Base-by-base conservation (phyloP, 345 rosid species). In the Iberis pinnata region DNA sequence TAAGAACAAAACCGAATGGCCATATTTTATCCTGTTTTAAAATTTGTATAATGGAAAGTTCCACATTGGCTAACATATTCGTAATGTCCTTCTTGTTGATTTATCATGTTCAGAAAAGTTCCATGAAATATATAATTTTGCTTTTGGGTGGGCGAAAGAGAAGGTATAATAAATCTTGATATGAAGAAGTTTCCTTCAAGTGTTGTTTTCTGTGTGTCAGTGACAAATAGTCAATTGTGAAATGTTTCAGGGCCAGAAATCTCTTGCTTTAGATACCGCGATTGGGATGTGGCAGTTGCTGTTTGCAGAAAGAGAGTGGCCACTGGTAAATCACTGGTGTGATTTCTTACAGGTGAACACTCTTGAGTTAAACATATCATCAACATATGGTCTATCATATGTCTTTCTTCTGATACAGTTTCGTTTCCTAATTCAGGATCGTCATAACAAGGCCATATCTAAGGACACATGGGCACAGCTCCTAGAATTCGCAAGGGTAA, bases 211-310 rank as follows among this genome's bases (percentile, higher is more conserved):
- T 14, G 43, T 8, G 15, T 9, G 48, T 4, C 24, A 33, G 38
- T 60, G 62, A 40, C 39, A 53, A 26, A 45, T 5, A 12, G 5
- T 15, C 36, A 10, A 20, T 3, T 38, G 50, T 53, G 4, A 52
- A 13, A 60, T 40, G 39, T 60, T 63, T 59, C 79, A 92, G 97
- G 98, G 98, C 58, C 97, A 92, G 70, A 92, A 92, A 64, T 88
- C 98, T 53, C 73, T 92, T 41, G 98, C 98, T 63, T 57, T 92
- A 70, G 98, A 92, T 74, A 83, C 97, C n/a, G 97, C 97, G 37
- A 88, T 92, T 43, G 98, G 97, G 26, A 88, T 92, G 98, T 92
- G 98, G 98, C 94, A 92, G 66, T 68, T 92, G 73, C 73, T 92
- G 32, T 88, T 92, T 76, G 95, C 95, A 58, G 98, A 92, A 63